Evolutionary conservation across 139 green algal species (phyloP).

Genomic region (Coelastrella sp.): DNA sequence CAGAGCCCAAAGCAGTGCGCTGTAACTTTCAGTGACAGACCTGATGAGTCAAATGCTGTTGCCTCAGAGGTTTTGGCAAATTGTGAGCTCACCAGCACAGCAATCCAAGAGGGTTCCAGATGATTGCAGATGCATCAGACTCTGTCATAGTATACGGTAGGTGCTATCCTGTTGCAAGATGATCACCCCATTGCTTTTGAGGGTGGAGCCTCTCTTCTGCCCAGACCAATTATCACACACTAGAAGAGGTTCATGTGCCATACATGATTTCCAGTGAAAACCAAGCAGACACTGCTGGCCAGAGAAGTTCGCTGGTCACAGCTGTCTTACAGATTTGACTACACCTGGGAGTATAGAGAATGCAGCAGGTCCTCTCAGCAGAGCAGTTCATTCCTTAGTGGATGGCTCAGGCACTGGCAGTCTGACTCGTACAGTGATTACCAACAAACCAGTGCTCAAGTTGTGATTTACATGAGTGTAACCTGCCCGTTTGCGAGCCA

Average conservation of each 20-base stretch:
- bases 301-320: conserved; percentile 42
- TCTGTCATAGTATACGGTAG: conserved; percentile 23
- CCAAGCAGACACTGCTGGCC: background rate
- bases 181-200: conserved; percentile 46
- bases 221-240: conserved; percentile 48
- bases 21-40: too few species aligned
- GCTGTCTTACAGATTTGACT: conserved; percentile 11
- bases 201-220: conserved; percentile 25
- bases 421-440: too few species aligned
- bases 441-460: background rate
- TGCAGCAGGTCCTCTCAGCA: conserved; percentile 20
- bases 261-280: background rate
- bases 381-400: too few species aligned
- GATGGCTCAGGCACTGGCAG: too few species aligned
- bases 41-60: too few species aligned
- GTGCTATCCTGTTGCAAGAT: conserved; percentile 54
- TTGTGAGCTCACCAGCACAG: background rate
- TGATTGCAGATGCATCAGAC: conserved; percentile 49
- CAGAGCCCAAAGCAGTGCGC: too few species aligned
- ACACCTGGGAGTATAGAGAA: conserved; percentile 35
- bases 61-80: too few species aligned
- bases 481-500: too few species aligned
- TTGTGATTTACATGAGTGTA: too few species aligned
- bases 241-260: conserved; percentile 26
- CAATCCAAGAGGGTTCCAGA: conserved; percentile 40